A percentile compares a stretch with the other conserved stretches of the same genome.
Conservation (phyloP, 2,329 filamentous ascomycete genomes). For the Fonsecaea nubica region DNA sequence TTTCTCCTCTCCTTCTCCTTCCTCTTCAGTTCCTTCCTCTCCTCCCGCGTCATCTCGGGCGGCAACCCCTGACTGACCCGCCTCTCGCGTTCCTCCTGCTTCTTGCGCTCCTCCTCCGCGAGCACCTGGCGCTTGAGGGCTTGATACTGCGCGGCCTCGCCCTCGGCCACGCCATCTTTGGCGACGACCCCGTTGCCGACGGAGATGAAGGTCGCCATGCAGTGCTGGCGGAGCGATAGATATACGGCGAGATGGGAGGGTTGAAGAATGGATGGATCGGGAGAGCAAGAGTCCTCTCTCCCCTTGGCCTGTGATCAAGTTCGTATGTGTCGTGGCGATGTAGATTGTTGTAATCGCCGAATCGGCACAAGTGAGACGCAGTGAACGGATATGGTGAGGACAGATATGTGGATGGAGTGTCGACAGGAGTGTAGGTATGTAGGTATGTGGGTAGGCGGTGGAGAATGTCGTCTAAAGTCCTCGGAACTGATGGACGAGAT, state of each 20-base stretch:
- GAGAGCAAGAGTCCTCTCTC: not conserved
- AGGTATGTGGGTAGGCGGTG: too few relatives aligned
- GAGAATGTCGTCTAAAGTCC: not conserved
- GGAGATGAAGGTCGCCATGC: slow-evolving; percentile 14
- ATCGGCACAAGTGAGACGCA: too few relatives aligned
- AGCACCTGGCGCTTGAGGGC: slow-evolving; percentile 23
- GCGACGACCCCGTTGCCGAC: slow-evolving; percentile 22
- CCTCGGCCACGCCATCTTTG: slow-evolving; percentile 21
- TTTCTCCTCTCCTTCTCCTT: slow-evolving; percentile 1
- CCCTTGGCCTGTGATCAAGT: too few relatives aligned
- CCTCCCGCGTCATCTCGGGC: slow-evolving; percentile 12
- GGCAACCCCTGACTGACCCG: slow-evolving; percentile 18
- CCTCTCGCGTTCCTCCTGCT: slow-evolving; percentile 23
- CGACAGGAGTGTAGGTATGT: too few relatives aligned
- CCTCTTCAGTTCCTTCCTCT: slow-evolving; percentile 14
- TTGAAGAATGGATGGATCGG: not conserved
- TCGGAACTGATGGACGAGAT: not conserved
- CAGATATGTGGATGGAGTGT: too few relatives aligned
- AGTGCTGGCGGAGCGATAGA: not conserved
- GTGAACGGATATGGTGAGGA: too few relatives aligned
- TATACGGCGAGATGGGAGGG: not conserved
- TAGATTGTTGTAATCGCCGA: too few relatives aligned
- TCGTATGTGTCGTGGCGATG: too few relatives aligned
- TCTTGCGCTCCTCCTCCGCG: slow-evolving; percentile 15
- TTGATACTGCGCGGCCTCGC: slow-evolving; percentile 23